Evolutionary conservation across 345 rosid genomes (phyloP).

Genomic region (Pelargonium nanum): DNA sequence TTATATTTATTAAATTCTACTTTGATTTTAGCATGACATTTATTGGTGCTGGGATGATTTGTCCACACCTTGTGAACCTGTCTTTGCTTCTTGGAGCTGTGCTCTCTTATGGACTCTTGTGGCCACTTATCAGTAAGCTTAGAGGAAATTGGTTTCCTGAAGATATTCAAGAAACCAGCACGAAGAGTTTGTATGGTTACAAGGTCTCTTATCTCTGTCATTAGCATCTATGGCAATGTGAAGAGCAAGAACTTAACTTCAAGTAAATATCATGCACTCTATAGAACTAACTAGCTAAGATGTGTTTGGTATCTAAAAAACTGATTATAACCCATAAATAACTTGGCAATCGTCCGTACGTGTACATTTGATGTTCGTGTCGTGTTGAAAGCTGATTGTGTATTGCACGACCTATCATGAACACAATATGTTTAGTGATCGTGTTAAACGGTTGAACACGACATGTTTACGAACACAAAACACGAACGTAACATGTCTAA

Average conservation of each 20-base stretch:
- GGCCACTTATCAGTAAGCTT: conserved; percentile 30
- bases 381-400: no score
- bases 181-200: conserved; percentile 40
- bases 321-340: no score
- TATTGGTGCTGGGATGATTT: conserved; percentile 43
- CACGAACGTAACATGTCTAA: no score
- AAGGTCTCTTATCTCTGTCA: conserved; percentile 39
- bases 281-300: no score
- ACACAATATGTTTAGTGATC: no score
- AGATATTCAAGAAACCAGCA: conserved; percentile 21
- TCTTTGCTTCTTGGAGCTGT: conserved; percentile 43
- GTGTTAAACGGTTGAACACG: no score
- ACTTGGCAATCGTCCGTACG: no score
- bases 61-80: conserved; percentile 40
- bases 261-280: conserved; percentile 31
- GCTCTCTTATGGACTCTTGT: conserved; percentile 42
- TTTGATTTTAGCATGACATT: conserved; percentile 41
- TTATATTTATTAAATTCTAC: conserved; percentile 46
- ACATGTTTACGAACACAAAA: no score
- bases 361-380: no score
- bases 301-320: no score
- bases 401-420: no score
- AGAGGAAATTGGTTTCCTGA: conserved; percentile 35
- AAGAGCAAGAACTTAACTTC: conserved; percentile 23
- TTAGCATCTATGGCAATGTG: conserved; percentile 28